Evolutionary conservation across 148 eudicot genomes (phyloP), one percentile per base, ranked within the genome.

Genomic region (Rhododendron simsii): DNA sequence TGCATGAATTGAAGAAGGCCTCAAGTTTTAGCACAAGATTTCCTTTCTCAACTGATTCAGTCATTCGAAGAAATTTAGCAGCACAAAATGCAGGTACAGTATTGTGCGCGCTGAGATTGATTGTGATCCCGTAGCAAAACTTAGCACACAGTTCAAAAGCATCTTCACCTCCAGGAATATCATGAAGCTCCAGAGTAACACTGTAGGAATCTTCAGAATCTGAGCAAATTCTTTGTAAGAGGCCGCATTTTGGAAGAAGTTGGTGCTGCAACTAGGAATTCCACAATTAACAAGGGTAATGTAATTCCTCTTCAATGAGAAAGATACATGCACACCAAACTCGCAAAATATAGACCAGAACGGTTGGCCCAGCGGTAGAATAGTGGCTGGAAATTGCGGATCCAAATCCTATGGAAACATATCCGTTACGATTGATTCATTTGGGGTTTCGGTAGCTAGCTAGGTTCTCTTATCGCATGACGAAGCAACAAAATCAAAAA

Each of bases 131-230:
- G 79, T 93, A 93, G 87, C 95, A 93, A 59, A 89, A 93, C 86
- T 92, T 93, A 26, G 93, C 95, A 81, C 95, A 93, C 41, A 90
- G 85, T 84, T 93, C 95, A 41, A 93, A 93, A 37, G 92, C 92
- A 39, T 90, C 93, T 84, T 85, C 94, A 20, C 94, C 94, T 75
- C 95, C 95, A 14, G 95, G 95, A 48, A 93, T 86, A 48, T 93
- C 93, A 82, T 92, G 87, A 84, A 93, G 89, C 87, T 92, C 90
- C 59, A 93, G 18, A 23, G 82, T 65, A 12, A 82, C 18, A 21
- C 65, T 88, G 28, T 35, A 55, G 35, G 91, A 85, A 10, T 88
- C 86, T 5, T 41, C 85, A 37, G 82, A 53, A 28, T 88, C 86
- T 26, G 87, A 86, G 87, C 90, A 85, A 33, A 92, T 89, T 77